A percentile compares a stretch with the other conserved stretches of the same genome.
These are phyloP conservation scores for Rhinocladiella mackenziei DNA, from an alignment of 2,329 filamentous ascomycete genomes.

Conservation along the genomic window DNA sequence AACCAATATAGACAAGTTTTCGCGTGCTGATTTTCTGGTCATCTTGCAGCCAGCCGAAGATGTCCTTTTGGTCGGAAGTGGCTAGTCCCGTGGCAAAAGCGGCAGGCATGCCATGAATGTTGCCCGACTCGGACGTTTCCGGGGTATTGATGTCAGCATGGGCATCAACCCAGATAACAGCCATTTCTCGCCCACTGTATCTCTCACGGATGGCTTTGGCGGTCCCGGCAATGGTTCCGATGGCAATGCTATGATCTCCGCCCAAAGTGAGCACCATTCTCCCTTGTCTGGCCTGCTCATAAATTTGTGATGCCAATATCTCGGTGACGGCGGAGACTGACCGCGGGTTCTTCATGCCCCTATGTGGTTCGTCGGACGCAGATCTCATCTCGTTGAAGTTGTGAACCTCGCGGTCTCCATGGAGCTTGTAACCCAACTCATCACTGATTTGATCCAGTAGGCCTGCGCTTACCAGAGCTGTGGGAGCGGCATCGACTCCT, in stretches of 20 bases:
- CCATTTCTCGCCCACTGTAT: constrained; percentile 70
- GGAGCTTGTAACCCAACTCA: constrained; percentile 83
- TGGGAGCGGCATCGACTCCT: constrained; percentile 86
- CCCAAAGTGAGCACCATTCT: constrained; percentile 89
- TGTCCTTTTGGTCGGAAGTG: constrained; percentile 67
- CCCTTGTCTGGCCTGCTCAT: constrained; percentile 76
- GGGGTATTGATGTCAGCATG: constrained; percentile 98
- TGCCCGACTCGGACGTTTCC: constrained; percentile 82
- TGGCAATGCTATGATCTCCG: constrained; percentile 93
- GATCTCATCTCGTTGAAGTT: constrained; percentile 65
- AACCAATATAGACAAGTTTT: constrained; percentile 95
- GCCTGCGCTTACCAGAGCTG: constrained; percentile 81
- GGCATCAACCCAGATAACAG: constrained; percentile 97
- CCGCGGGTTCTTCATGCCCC: constrained; percentile 90
- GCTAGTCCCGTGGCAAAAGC: constrained; percentile 85
- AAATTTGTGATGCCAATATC: constrained; percentile 76
- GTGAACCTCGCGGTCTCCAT: constrained; percentile 79
- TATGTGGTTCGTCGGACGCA: constrained; percentile 46
- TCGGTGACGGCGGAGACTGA: constrained; percentile 81
- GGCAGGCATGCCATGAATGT: constrained; percentile 97
- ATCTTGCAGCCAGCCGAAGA: constrained; percentile 84
- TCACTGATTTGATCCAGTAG: constrained; percentile 77
- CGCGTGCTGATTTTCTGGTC: constrained; percentile 56
- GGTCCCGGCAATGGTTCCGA: constrained; percentile 84
- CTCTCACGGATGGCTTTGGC: constrained; percentile 83